Percentiles rank a stretch among this genome's conserved stretches.
phyloP scores from a whole-genome alignment of 148 eudicot genomes.

The Polygonum aviculare region DNA sequence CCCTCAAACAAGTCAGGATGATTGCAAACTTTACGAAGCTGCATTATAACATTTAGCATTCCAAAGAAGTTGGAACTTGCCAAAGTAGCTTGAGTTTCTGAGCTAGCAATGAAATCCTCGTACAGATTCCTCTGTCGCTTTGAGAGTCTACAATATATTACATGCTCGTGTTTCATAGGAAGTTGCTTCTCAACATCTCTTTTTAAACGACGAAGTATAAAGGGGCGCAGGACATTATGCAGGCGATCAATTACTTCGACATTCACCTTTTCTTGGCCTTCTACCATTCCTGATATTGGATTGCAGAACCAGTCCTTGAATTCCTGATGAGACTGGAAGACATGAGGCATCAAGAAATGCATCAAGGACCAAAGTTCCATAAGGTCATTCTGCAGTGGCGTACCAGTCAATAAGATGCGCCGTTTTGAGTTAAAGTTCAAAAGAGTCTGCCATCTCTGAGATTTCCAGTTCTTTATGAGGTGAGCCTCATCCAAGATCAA shows the following conservation, averaged over 20 bases:
- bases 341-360: conserved; percentile 99
- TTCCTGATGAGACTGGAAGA: conserved; percentile 99
- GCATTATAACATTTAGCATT: conserved; percentile 97
- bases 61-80: conserved; percentile 93
- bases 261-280: conserved; percentile 94
- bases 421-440: conserved; percentile 91
- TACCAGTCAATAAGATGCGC: conserved; percentile 95
- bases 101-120: conserved; percentile 97
- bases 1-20: conserved; percentile 99
- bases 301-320: conserved; percentile 98
- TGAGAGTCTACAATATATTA: conserved; percentile 89
- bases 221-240: conserved; percentile 98
- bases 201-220: conserved; percentile 88
- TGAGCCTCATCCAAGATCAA: conserved; percentile 99
- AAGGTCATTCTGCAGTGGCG: conserved; percentile 97
- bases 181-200: conserved; percentile 98
- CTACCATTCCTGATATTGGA: conserved; percentile 98
- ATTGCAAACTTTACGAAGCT: conserved; percentile 98
- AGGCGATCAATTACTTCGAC: conserved; percentile 96
- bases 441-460: conserved; percentile 99
- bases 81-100: conserved; percentile 93
- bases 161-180: conserved; percentile 88
- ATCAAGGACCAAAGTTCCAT: conserved; percentile 99
- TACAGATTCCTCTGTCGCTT: conserved; percentile 93
- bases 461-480: conserved; percentile 99